Conservation (phyloP, 2,329 filamentous ascomycete species). For the Cyphellophora attinorum region DNA sequence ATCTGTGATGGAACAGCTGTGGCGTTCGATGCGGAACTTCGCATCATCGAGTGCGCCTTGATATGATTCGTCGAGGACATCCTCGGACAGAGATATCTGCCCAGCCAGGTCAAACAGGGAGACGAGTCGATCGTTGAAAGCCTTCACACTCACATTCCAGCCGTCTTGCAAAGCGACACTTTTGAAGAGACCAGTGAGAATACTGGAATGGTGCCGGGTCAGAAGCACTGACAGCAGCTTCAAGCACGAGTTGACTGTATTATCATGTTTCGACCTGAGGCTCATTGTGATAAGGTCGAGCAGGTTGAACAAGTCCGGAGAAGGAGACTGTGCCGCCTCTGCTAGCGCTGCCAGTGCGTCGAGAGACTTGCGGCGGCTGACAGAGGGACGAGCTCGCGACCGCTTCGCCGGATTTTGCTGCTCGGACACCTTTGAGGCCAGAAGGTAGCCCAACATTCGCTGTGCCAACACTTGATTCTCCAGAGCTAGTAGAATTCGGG, state of each 20-base stretch:
- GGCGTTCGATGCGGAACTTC: conserved; percentile 15
- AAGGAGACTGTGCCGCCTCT: conserved; percentile 63
- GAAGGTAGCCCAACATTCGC: conserved; percentile 82
- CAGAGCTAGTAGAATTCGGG: conserved; percentile 79
- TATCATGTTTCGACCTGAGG: conserved; percentile 70
- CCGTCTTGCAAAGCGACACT: conserved; percentile 11
- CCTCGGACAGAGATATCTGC: conserved; percentile 26
- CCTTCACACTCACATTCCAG: conserved; percentile 27
- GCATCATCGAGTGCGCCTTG: conserved; percentile 33
- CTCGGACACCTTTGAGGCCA: conserved; percentile 49
- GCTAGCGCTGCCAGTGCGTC: conserved; percentile 74
- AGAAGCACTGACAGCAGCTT: conserved; percentile 80
- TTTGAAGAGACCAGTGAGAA: conserved; percentile 64
- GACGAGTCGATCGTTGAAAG: conserved; percentile 30
- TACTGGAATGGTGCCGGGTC: conserved; percentile 79
- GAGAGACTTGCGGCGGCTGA: conserved; percentile 75
- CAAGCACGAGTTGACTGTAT: conserved; percentile 82
- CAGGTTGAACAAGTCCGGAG: conserved; percentile 83
- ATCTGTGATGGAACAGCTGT: conserved; percentile 15
- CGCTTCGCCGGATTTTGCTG: conserved; percentile 24
- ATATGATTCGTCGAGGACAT: conserved; percentile 30
- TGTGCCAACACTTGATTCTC: conserved; percentile 92
- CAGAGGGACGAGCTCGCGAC: conserved; percentile 46
- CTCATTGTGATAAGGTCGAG: conserved; percentile 85
- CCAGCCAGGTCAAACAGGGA: conserved; percentile 28